Evolutionary conservation across 106 monocot species (phyloP).

Genomic region (Ottelia alismoides): DNA sequence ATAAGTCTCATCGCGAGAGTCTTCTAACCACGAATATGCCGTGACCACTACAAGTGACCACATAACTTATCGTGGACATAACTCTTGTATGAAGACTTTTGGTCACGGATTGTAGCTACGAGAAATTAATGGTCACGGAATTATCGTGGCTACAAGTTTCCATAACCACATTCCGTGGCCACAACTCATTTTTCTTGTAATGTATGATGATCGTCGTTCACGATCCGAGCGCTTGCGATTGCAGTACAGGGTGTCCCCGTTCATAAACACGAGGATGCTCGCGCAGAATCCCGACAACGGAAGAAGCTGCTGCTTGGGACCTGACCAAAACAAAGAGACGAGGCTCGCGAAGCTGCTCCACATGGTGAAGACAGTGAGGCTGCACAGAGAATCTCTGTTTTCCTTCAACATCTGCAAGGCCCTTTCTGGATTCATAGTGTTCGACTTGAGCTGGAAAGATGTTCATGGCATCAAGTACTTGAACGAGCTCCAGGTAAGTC

Average conservation of each 20-base stretch:
- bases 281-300: constrained; percentile 2
- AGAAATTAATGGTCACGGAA: no score
- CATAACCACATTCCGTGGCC: no score
- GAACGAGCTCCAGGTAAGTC: constrained; percentile 65
- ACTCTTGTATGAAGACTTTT: no score
- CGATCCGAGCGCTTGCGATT: constrained; percentile 4
- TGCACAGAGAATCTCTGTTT: constrained; percentile 16
- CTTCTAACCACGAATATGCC: no score
- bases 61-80: no score
- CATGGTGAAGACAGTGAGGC: constrained; percentile 18
- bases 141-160: no score
- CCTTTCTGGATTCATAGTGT: constrained; percentile 53
- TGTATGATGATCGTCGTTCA: neutral
- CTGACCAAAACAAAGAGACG: constrained; percentile 5
- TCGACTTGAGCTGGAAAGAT: constrained; percentile 55
- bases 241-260: constrained; percentile 68
- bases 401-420: constrained; percentile 22
- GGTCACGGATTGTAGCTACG: no score
- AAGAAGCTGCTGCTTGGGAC: neutral
- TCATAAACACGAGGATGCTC: constrained; percentile 30
- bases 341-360: constrained; percentile 8
- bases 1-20: no score
- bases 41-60: no score
- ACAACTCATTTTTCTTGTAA: neutral
- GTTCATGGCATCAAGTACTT: constrained; percentile 64